These are phyloP conservation scores for Tolypocladium pustulatum DNA, from an alignment of 2,329 filamentous ascomycete genomes.

Conservation along the genomic window DNA sequence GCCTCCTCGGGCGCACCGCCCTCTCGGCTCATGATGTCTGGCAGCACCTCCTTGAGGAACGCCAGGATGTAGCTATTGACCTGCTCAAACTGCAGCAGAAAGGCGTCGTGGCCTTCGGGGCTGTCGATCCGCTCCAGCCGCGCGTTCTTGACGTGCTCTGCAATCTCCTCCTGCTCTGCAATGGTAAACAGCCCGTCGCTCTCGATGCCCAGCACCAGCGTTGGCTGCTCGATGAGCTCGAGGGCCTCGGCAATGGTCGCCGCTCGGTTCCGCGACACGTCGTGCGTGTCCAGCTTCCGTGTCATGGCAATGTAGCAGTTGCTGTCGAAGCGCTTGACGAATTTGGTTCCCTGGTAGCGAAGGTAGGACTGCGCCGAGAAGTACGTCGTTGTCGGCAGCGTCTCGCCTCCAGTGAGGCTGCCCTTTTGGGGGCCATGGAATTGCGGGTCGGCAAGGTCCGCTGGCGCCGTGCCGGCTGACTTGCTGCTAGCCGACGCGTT, in stretches of 20 bases:
- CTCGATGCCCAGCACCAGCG: slow-evolving; percentile 86
- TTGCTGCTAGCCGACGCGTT: slow-evolving; percentile 8
- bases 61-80: slow-evolving; percentile 80
- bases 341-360: slow-evolving; percentile 92
- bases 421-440: slow-evolving; percentile 54
- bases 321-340: slow-evolving; percentile 92
- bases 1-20: slow-evolving; percentile 37
- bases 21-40: slow-evolving; percentile 72
- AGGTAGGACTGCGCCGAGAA: slow-evolving; percentile 98
- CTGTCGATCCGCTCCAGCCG: slow-evolving; percentile 81
- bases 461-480: slow-evolving; percentile 12
- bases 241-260: slow-evolving; percentile 62
- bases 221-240: slow-evolving; percentile 74
- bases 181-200: slow-evolving; percentile 95
- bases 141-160: slow-evolving; percentile 66
- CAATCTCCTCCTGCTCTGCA: slow-evolving; percentile 89
- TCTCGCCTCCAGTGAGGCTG: slow-evolving; percentile 39
- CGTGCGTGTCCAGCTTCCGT: slow-evolving; percentile 93
- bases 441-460: slow-evolving; percentile 43
- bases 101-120: slow-evolving; percentile 92
- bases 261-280: slow-evolving; percentile 74
- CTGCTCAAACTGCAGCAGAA: slow-evolving; percentile 92
- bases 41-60: slow-evolving; percentile 73
- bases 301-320: slow-evolving; percentile 99
- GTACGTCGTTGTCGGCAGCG: slow-evolving; percentile 60